Base-by-base conservation (phyloP, 495 filamentous ascomycete species). In the Saxophila tyrrhenica region DNA sequence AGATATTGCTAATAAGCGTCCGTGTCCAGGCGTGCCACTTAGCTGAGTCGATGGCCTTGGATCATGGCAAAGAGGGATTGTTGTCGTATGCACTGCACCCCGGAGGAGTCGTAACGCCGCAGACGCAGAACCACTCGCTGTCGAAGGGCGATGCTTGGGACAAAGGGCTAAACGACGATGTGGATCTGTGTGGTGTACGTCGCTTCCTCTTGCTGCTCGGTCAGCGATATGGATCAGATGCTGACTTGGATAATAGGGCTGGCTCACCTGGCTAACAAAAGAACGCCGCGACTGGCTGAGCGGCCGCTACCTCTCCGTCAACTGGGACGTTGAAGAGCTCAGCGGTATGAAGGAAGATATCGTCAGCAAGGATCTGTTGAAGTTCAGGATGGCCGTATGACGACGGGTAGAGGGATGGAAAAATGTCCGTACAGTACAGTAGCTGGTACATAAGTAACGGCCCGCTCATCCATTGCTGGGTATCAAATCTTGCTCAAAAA, bases 41-140 rank as follows among this genome's bases (percentile, higher is more conserved):
- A 39, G 55, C 61, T 2, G 62, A 66, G 51, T 48, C 56, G 25
- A 39, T 66, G 15, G 52, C 48, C 46, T n/a, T 45, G 5, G 62
- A 64, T 25, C 60, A 65, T 25, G 16, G 51, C n/a, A 48, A 53
- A 35, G 51, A 61, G 8, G 64, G 60, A 1, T n/a, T 65, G 22
- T 44, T 41, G 25, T 57, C 62, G 29, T 67, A 59, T 51, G 60
- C 57, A n/a, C 29, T 67, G 24, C 64, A 67, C 63, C 64, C 63
- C n/a, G 62, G 64, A 1, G 61, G 52, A 3, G 64, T 65, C 29
- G 15, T 67, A 44, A 67, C 64, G 49, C 56, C 61, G 29, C 64
- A 64, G 54, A 66, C 61, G 39, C 35, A 53, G 48, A 23, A 41
- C 10, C 47, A 43, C 21, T 51, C 13, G 2, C 25, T 51, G 11